Conservation (phyloP, 2,329 filamentous ascomycete genomes). For the Fusarium miscanthi region DNA sequence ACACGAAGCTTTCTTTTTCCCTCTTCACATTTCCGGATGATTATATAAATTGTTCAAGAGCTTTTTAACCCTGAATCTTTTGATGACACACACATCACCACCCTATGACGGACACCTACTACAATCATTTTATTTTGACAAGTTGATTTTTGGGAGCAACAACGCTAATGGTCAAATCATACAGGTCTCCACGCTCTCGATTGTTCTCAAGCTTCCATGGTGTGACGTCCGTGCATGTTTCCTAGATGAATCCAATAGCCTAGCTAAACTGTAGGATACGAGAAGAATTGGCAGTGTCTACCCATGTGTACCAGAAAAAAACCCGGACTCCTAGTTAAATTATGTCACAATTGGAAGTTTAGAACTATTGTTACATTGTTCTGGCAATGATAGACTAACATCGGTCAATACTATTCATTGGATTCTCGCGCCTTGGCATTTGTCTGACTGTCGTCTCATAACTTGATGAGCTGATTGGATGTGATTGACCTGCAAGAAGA, state of each 20-base stretch:
- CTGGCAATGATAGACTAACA: not conserved
- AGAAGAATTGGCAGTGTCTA: not conserved
- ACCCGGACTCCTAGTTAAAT: not conserved
- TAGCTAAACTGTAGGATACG: not conserved
- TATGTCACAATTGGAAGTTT: not conserved
- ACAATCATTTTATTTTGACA: conserved; percentile 38
- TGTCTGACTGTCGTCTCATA: not conserved
- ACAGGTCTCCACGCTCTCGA: conserved; percentile 27
- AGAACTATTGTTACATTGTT: not conserved
- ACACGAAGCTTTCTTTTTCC: conserved; percentile 3
- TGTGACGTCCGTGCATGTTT: conserved; percentile 29
- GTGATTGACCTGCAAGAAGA: not conserved
- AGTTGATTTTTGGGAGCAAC: conserved; percentile 48
- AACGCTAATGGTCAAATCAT: conserved; percentile 51
- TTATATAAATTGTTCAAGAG: conserved; percentile 67
- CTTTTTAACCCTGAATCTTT: conserved; percentile 75
- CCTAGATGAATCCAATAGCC: not conserved
- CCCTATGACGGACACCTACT: conserved; percentile 62
- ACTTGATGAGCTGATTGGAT: not conserved
- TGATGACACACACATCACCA: conserved; percentile 70
- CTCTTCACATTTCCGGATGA: conserved; percentile 57
- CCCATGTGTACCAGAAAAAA: not conserved
- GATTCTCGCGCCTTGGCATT: not conserved
- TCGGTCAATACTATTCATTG: not conserved
- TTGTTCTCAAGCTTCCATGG: conserved; percentile 19